Conservation (phyloP, 306 rosid genomes). For the Cyamopsis tetragonoloba region DNA sequence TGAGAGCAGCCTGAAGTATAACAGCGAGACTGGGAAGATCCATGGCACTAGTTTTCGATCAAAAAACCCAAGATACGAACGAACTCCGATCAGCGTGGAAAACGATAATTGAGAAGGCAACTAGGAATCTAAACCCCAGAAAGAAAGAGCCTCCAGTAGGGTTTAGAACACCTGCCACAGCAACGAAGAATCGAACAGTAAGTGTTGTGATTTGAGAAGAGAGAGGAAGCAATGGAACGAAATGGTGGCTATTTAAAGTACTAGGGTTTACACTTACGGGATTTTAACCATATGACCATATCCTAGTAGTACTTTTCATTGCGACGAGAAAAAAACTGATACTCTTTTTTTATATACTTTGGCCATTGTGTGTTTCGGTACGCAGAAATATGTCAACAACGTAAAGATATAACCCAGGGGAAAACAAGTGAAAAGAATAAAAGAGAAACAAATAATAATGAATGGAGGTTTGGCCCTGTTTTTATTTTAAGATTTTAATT, state of each 20-base stretch:
- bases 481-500: too few relatives aligned
- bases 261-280: slow-evolving; percentile 80
- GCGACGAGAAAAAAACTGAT: not conserved
- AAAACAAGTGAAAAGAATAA: too few relatives aligned
- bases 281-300: slow-evolving; percentile 41
- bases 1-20: slow-evolving; percentile 89
- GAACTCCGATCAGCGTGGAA: not conserved
- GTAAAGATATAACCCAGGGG: not conserved
- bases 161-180: slow-evolving; percentile 35
- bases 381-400: not conserved
- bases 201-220: slow-evolving; percentile 10
- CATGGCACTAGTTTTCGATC: slow-evolving; percentile 40
- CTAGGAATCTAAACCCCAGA: slow-evolving; percentile 44
- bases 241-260: slow-evolving; percentile 54
- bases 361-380: not conserved
- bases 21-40: slow-evolving; percentile 80
- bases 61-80: not conserved
- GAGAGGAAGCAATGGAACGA: not conserved
- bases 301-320: slow-evolving; percentile 13
- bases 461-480: too few relatives aligned
- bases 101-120: not conserved
- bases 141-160: slow-evolving; percentile 27
- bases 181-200: slow-evolving; percentile 32
- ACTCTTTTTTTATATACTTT: not conserved
- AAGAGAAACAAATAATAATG: too few relatives aligned